phyloP scores from a whole-genome alignment of 2,329 filamentous ascomycete species.

The Exophiala alcalophila region DNA sequence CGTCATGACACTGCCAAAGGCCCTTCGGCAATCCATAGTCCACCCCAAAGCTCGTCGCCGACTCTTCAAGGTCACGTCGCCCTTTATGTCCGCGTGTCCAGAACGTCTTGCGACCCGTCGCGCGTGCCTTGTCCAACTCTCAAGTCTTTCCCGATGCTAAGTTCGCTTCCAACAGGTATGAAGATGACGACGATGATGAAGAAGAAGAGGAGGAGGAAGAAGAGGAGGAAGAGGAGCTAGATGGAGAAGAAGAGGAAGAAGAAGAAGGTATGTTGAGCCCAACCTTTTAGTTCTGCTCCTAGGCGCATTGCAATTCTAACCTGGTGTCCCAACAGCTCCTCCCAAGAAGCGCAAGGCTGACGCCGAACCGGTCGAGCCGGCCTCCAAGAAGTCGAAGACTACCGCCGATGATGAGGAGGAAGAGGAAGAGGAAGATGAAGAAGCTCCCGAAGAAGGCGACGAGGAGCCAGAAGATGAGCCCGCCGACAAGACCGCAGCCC shows the following conservation, averaged over 20 bases:
- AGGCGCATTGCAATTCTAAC: too few relatives aligned
- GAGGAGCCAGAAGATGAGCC: constrained; percentile 29
- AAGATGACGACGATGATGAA: constrained; percentile 36
- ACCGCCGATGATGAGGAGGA: constrained; percentile 18
- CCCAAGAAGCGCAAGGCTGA: constrained; percentile 31
- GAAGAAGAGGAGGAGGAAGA: constrained; percentile 30
- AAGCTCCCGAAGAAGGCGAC: constrained; percentile 21
- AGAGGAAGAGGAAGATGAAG: constrained; percentile 23
- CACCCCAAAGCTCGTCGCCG: too few relatives aligned
- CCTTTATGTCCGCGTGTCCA: too few relatives aligned
- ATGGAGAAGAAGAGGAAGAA: constrained; percentile 23
- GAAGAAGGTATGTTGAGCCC: constrained; percentile 19
- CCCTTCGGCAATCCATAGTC: too few relatives aligned
- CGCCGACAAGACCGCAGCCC: constrained; percentile 28
- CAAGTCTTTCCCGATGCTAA: not conserved
- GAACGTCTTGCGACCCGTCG: too few relatives aligned
- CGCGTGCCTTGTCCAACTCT: not conserved
- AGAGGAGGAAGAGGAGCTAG: constrained; percentile 23
- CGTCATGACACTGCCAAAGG: too few relatives aligned
- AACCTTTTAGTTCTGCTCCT: too few relatives aligned
- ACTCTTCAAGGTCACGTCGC: too few relatives aligned
- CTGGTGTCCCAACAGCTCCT: constrained; percentile 12
- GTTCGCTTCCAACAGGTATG: constrained; percentile 33
- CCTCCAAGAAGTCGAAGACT: constrained; percentile 27
- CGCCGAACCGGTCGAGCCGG: constrained; percentile 21